phyloP scores from a whole-genome alignment of 805 yeast species.

The Zygotorulaspora florentina region DNA sequence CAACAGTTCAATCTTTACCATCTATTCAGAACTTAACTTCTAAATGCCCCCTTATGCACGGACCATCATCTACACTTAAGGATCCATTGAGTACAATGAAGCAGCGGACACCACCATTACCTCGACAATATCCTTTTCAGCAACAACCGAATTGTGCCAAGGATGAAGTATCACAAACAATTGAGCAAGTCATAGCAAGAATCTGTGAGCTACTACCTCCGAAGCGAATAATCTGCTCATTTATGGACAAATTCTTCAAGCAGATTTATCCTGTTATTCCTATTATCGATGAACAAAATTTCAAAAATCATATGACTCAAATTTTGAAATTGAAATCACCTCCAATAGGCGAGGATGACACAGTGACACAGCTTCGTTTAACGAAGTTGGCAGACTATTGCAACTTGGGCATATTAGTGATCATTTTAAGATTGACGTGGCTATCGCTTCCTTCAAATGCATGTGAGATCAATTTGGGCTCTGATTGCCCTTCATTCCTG shows the following conservation, averaged over 20 bases:
- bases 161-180: conserved; percentile 4
- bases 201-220: conserved; percentile 47
- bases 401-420: conserved; percentile 46
- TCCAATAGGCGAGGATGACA: conserved; percentile 10
- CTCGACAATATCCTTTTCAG: not conserved
- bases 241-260: conserved; percentile 56
- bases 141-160: not conserved
- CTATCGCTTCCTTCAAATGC: conserved; percentile 46
- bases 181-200: conserved; percentile 27
- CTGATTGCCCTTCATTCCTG: conserved; percentile 15
- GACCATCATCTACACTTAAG: conserved; percentile 5
- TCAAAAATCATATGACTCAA: conserved; percentile 32
- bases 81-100: not conserved
- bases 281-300: conserved; percentile 51
- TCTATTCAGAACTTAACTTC: conserved; percentile 26
- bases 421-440: conserved; percentile 53
- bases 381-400: conserved; percentile 39
- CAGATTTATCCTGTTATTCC: conserved; percentile 63
- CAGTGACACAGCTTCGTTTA: conserved; percentile 28
- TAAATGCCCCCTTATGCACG: conserved; percentile 30
- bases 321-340: conserved; percentile 17
- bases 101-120: conserved; percentile 13
- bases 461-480: conserved; percentile 32
- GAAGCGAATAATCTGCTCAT: conserved; percentile 50
- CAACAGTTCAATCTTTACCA: conserved; percentile 17